These are phyloP conservation scores for Saccharomycopsis malanga DNA, from an alignment of 805 yeast genomes.

Conservation along the genomic window DNA sequence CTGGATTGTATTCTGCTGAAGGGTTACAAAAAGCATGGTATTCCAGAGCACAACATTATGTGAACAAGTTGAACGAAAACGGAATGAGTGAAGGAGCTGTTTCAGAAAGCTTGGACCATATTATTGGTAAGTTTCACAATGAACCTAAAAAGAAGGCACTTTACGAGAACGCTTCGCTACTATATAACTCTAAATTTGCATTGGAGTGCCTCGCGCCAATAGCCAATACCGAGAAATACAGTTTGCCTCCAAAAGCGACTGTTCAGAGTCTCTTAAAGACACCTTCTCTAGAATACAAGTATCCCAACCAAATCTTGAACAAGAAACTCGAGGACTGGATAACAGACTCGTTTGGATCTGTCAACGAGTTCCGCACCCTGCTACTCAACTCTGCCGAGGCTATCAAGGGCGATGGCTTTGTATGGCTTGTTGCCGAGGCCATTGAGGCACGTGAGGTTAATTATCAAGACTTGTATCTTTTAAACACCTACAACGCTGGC, in stretches of 20 bases:
- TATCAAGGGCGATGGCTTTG: conserved; percentile 82
- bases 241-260: conserved; percentile 22
- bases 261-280: conserved; percentile 33
- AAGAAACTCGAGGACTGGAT: conserved; percentile 41
- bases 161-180: conserved; percentile 34
- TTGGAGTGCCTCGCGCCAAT: conserved; percentile 28
- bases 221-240: conserved; percentile 5
- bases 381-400: conserved; percentile 61
- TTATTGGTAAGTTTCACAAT: conserved; percentile 12
- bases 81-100: conserved; percentile 23
- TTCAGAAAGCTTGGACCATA: conserved; percentile 11
- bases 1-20: conserved; percentile 41
- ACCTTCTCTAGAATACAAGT: conserved; percentile 31
- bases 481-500: conserved; percentile 88
- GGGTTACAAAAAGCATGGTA: conserved; percentile 49
- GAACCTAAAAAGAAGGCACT: conserved; percentile 28
- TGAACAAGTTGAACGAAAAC: conserved; percentile 34
- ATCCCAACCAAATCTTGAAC: conserved; percentile 30
- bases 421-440: conserved; percentile 72
- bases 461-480: conserved; percentile 49
- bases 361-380: conserved; percentile 67
- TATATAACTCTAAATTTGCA: conserved; percentile 34
- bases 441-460: conserved; percentile 23
- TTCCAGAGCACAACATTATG: conserved; percentile 35
- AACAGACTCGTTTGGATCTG: conserved; percentile 60